A percentile compares a stretch with the other conserved stretches of the same genome.
Evolutionary conservation across 208 protist genomes (phyloP).

Genomic region (Porcisia hertigi): DNA sequence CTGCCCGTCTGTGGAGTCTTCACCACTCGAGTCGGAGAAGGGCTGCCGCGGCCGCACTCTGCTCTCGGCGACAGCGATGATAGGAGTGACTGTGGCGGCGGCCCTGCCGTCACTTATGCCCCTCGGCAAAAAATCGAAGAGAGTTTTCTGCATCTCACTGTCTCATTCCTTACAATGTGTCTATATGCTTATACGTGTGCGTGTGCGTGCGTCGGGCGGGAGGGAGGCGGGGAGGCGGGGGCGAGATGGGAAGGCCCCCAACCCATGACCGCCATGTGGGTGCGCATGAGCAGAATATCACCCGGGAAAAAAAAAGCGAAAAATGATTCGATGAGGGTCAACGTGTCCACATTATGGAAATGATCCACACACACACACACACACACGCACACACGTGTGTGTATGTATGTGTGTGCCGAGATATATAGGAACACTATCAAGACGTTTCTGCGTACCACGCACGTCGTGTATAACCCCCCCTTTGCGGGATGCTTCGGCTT

Average conservation of each 20-base stretch:
- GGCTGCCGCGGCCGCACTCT: not conserved
- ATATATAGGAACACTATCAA: not conserved
- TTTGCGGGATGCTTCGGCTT: not conserved
- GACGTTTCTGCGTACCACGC: not conserved
- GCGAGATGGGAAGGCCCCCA: too few species aligned
- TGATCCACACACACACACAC: not conserved
- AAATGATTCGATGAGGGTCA: too few species aligned
- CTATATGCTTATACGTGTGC: not conserved
- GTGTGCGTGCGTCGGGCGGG: not conserved
- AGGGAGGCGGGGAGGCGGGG: too few species aligned
- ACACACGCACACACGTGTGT: not conserved
- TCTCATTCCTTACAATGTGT: not conserved
- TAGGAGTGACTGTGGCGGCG: not conserved
- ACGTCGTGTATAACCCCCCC: not conserved
- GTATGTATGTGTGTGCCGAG: not conserved
- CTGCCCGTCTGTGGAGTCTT: not conserved
- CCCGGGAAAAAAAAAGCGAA: too few species aligned
- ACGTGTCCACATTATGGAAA: not conserved
- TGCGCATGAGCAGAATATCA: not conserved
- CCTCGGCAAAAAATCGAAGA: conserved; percentile 28
- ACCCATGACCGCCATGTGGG: not conserved
- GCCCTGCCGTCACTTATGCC: not conserved
- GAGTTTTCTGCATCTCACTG: conserved; percentile 25
- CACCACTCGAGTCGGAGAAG: not conserved
- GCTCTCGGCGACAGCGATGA: not conserved